phyloP scores from a whole-genome alignment of 1,284 basidiomycete species.

The Leccinum solheimii region DNA sequence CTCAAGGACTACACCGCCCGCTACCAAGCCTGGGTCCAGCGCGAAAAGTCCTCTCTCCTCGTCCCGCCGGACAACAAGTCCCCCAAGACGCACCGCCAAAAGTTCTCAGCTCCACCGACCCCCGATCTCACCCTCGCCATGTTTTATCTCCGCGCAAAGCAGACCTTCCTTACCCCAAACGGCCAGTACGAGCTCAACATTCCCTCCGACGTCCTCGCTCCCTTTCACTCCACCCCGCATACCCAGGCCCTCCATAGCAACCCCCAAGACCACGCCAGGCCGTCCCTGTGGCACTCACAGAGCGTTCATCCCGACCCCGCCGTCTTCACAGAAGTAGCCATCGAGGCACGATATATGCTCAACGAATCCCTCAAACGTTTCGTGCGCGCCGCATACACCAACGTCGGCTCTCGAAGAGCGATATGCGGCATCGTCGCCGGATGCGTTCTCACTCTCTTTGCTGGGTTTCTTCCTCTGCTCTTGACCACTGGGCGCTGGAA shows the following conservation, averaged over 20 bases:
- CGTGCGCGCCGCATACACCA: constrained; percentile 66
- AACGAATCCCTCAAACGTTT: constrained; percentile 65
- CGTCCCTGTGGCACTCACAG: constrained; percentile 30
- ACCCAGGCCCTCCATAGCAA: constrained; percentile 33
- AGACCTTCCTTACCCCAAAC: constrained; percentile 71
- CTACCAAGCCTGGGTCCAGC: constrained; percentile 57
- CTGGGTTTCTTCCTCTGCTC: constrained; percentile 36
- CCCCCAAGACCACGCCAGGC: constrained; percentile 20
- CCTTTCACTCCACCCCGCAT: constrained; percentile 47
- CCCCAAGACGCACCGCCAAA: constrained; percentile 28
- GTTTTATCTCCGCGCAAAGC: constrained; percentile 74
- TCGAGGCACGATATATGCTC: constrained; percentile 59
- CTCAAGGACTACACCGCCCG: constrained; percentile 62
- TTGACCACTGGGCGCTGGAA: constrained; percentile 36
- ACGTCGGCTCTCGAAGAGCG: constrained; percentile 72
- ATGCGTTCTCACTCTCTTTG: constrained; percentile 39
- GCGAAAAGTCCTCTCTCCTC: constrained; percentile 42
- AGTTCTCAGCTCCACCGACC: constrained; percentile 38
- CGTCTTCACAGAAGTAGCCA: constrained; percentile 57
- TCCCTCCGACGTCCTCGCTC: constrained; percentile 61
- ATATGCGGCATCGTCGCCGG: constrained; percentile 69
- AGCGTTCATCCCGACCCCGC: constrained; percentile 59
- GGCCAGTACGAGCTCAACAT: constrained; percentile 71
- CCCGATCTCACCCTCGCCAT: constrained; percentile 59
- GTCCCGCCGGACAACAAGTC: constrained; percentile 22